Evolutionary conservation across 2,329 filamentous ascomycete genomes (phyloP).

Genomic region (Anthostomella pinea): DNA sequence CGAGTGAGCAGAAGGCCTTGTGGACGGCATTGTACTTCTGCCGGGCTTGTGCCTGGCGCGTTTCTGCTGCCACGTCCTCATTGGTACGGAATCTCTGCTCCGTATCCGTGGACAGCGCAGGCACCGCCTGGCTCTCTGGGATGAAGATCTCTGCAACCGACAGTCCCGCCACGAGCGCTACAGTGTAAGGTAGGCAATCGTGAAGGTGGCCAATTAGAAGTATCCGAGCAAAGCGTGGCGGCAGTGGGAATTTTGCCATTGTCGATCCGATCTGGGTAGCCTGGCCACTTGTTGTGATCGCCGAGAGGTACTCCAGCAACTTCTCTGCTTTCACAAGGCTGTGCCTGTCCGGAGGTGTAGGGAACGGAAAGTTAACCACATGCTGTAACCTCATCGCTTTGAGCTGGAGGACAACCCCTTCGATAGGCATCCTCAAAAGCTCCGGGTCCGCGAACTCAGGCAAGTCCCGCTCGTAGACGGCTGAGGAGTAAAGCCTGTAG

Average conservation of each 20-base stretch:
- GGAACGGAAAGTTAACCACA: conserved; percentile 93
- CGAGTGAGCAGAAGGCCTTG: conserved; percentile 73
- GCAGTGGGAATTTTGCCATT: conserved; percentile 85
- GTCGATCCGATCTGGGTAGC: conserved; percentile 78
- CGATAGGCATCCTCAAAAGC: conserved; percentile 85
- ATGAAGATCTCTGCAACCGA: conserved; percentile 88
- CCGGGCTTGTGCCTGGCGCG: conserved; percentile 62
- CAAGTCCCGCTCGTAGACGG: conserved; percentile 89
- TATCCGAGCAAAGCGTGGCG: conserved; percentile 87
- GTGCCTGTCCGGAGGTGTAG: conserved; percentile 77
- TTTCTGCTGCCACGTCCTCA: conserved; percentile 69
- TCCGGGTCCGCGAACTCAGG: conserved; percentile 83
- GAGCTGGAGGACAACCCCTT: conserved; percentile 87
- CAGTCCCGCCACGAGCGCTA: conserved; percentile 83
- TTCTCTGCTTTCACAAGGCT: conserved; percentile 82
- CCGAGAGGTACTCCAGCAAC: conserved; percentile 80
- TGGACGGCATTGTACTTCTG: conserved; percentile 67
- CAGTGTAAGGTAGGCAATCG: conserved; percentile 78
- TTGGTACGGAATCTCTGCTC: conserved; percentile 51
- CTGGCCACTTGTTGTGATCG: conserved; percentile 67
- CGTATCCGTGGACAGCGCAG: conserved; percentile 44
- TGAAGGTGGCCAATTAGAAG: conserved; percentile 83
- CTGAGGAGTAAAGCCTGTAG: conserved; percentile 91
- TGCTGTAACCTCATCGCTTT: conserved; percentile 92
- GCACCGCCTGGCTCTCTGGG: conserved; percentile 73